Percentiles rank a stretch among this genome's conserved stretches.
Conservation (phyloP, 2,329 filamentous ascomycete genomes). For the Aureobasidium mangrovei region DNA sequence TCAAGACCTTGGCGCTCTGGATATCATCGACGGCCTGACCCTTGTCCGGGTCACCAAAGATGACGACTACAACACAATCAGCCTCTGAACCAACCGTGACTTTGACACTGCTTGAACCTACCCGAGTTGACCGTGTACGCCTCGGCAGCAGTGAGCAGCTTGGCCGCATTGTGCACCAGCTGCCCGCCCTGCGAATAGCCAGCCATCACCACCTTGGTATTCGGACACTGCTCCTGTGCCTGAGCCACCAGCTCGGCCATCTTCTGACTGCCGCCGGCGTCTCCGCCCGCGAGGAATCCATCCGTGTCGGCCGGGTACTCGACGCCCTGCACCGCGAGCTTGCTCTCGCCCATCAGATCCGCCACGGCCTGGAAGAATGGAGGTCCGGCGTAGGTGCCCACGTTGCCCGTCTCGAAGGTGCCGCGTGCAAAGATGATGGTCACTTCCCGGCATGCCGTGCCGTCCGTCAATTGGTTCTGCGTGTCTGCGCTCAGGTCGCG, state of each 20-base stretch:
- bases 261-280: conserved; percentile 16
- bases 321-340: conserved; percentile 21
- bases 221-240: conserved; percentile 20
- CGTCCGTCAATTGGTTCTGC: conserved; percentile 17
- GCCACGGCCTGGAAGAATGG: conserved; percentile 18
- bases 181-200: conserved; percentile 23
- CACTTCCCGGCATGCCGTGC: conserved; percentile 16
- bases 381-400: conserved; percentile 40
- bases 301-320: conserved; percentile 21
- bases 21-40: conserved; percentile 27
- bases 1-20: conserved; percentile 24
- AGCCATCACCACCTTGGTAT: conserved; percentile 22
- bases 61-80: conserved; percentile 20
- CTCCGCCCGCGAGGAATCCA: conserved; percentile 15
- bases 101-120: neutral
- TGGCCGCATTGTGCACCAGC: conserved; percentile 19
- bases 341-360: conserved; percentile 16
- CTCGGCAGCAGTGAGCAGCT: conserved; percentile 15
- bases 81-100: neutral
- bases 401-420: conserved; percentile 45
- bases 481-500: neutral
- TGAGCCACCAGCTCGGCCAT: conserved; percentile 18
- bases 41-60: conserved; percentile 32
- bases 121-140: conserved; percentile 15
- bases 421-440: conserved; percentile 50